Conservation (phyloP, 768 basidiomycete species). For the Mycena pura region DNA sequence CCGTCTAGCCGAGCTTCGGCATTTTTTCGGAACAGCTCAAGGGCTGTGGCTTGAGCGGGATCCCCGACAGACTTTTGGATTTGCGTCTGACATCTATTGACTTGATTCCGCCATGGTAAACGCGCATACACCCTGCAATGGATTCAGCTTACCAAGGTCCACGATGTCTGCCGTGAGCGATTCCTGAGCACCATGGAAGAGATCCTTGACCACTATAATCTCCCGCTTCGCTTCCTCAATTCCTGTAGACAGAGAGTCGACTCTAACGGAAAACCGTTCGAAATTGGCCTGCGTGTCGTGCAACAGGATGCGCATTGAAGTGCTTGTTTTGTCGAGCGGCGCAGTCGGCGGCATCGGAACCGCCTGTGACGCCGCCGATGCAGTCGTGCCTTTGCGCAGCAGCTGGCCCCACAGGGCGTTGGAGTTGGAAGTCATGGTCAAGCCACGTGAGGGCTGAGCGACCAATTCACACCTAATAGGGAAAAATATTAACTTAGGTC, state of each 20-base stretch:
- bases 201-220: conserved; percentile 56
- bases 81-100: conserved; percentile 67
- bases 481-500: no score
- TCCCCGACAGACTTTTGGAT: conserved; percentile 63
- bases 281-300: conserved; percentile 78
- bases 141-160: conserved; percentile 57
- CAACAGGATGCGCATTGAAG: conserved; percentile 74
- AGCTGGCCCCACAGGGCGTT: conserved; percentile 65
- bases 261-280: conserved; percentile 66
- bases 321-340: conserved; percentile 69
- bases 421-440: conserved; percentile 40
- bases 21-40: conserved; percentile 50
- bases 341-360: conserved; percentile 47
- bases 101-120: conserved; percentile 42
- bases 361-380: conserved; percentile 28
- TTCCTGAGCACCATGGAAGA: conserved; percentile 69
- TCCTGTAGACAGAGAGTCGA: conserved; percentile 56
- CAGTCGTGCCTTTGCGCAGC: conserved; percentile 49
- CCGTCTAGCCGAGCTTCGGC: conserved; percentile 50
- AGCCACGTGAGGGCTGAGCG: no score
- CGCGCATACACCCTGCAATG: conserved; percentile 22
- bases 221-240: conserved; percentile 62
- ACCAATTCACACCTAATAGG: no score
- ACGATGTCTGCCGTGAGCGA: conserved; percentile 59
- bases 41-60: conserved; percentile 55